phyloP scores from a whole-genome alignment of 352 stramenopile species.

The Phytophthora tubulina region DNA sequence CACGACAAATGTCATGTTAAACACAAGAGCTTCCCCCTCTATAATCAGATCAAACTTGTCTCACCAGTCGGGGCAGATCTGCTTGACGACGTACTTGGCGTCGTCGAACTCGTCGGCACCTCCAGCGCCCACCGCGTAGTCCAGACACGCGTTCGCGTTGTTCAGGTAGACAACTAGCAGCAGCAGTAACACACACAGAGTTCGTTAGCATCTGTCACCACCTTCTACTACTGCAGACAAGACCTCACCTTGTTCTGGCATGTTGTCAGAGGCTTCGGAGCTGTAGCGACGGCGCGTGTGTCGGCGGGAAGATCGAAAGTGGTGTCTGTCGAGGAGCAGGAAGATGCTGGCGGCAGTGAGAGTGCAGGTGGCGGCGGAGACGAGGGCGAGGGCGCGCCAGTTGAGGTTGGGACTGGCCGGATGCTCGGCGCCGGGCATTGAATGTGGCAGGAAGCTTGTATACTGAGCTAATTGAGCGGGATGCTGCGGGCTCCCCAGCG shows the following conservation, averaged over 20 bases:
- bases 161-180: conserved; percentile 80
- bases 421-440: conserved; percentile 23
- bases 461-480: conserved; percentile 5
- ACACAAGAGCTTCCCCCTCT: neutral
- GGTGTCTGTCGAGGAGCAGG: conserved; percentile 42
- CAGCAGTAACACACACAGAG: neutral
- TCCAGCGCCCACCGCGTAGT: conserved; percentile 73
- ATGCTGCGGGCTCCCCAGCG: too few relatives aligned
- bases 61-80: conserved; percentile 76
- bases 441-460: conserved; percentile 12
- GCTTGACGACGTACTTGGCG: conserved; percentile 76
- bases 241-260: conserved; percentile 19
- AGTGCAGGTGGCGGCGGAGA: conserved; percentile 65
- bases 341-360: conserved; percentile 68
- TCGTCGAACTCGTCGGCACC: conserved; percentile 82
- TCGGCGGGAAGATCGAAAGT: conserved; percentile 34
- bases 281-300: conserved; percentile 1
- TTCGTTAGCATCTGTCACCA: neutral
- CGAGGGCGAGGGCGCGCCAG: conserved; percentile 62
- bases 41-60: neutral
- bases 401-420: conserved; percentile 41
- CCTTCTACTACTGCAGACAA: neutral
- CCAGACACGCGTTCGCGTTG: conserved; percentile 75
- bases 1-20: conserved; percentile 13
- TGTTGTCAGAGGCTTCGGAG: conserved; percentile 27